Evolutionary conservation across 2,329 filamentous ascomycete genomes (phyloP).

Genomic region (Xylaria sp.): DNA sequence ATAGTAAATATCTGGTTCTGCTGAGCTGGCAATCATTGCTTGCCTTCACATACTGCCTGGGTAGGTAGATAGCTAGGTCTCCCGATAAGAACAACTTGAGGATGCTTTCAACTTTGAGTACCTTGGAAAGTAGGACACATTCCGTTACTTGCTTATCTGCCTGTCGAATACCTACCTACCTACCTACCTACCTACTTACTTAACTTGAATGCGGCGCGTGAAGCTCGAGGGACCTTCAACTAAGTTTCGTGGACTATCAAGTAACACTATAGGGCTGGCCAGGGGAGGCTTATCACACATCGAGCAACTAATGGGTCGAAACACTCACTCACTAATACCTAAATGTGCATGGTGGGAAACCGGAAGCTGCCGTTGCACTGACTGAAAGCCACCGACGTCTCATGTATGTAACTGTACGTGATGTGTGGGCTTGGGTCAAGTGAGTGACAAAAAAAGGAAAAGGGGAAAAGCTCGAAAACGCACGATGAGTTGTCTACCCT

Average conservation of each 20-base stretch:
- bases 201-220: conserved; percentile 12
- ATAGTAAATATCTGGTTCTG: conserved; percentile 24
- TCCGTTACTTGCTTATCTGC: conserved; percentile 4
- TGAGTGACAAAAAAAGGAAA: conserved; percentile 24
- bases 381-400: conserved; percentile 24
- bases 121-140: conserved; percentile 1
- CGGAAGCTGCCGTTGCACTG: conserved; percentile 7
- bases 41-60: conserved; percentile 12
- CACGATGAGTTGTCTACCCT: conserved; percentile 43
- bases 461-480: conserved; percentile 35
- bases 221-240: conserved; percentile 21
- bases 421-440: conserved; percentile 33
- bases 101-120: background rate
- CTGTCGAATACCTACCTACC: conserved; percentile 8
- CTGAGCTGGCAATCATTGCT: conserved; percentile 32
- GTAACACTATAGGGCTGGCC: conserved; percentile 32
- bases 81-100: conserved; percentile 13
- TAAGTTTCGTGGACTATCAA: conserved; percentile 17
- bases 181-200: background rate
- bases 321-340: background rate
- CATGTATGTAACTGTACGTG: conserved; percentile 17
- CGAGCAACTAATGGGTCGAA: conserved; percentile 5
- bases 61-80: background rate
- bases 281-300: conserved; percentile 27
- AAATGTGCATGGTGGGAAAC: conserved; percentile 4